A percentile compares a stretch with the other conserved stretches of the same genome.
phyloP scores from a whole-genome alignment of 2,329 filamentous ascomycete genomes.

The Chrysoporthe cubensis region DNA sequence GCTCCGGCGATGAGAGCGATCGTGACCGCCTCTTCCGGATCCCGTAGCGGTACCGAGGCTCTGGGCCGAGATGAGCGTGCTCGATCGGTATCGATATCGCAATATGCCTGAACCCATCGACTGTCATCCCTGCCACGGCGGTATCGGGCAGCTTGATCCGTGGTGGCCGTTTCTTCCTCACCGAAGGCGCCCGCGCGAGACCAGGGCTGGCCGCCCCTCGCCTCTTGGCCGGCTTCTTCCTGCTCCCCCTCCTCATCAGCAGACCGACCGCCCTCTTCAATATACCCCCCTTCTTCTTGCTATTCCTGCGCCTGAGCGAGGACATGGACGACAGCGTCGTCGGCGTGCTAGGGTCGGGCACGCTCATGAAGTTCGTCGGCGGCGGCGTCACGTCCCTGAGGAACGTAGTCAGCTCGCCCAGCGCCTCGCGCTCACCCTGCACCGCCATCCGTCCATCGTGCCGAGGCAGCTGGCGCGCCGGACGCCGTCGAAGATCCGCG shows the following conservation, averaged over 20 bases:
- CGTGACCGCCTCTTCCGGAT: constrained; percentile 7
- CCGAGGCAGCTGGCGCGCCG: background rate
- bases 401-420: constrained; percentile 50
- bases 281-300: constrained; percentile 41
- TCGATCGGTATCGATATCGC: constrained; percentile 63
- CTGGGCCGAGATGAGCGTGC: constrained; percentile 47
- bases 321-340: constrained; percentile 28
- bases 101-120: constrained; percentile 59
- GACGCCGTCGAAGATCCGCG: constrained; percentile 10
- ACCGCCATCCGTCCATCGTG: constrained; percentile 5
- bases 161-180: constrained; percentile 31
- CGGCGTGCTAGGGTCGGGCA: constrained; percentile 37
- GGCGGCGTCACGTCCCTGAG: constrained; percentile 54
- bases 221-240: constrained; percentile 36
- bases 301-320: constrained; percentile 13
- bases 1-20: constrained; percentile 9
- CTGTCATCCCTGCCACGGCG: constrained; percentile 58
- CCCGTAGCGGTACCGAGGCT: constrained; percentile 33
- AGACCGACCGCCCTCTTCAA: constrained; percentile 41
- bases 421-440: constrained; percentile 32
- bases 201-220: constrained; percentile 21
- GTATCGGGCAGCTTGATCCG: constrained; percentile 55
- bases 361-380: constrained; percentile 54
- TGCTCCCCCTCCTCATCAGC: constrained; percentile 45
- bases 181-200: constrained; percentile 7